phyloP scores from a whole-genome alignment of 345 rosid genomes.

The Populus ilicifolia region DNA sequence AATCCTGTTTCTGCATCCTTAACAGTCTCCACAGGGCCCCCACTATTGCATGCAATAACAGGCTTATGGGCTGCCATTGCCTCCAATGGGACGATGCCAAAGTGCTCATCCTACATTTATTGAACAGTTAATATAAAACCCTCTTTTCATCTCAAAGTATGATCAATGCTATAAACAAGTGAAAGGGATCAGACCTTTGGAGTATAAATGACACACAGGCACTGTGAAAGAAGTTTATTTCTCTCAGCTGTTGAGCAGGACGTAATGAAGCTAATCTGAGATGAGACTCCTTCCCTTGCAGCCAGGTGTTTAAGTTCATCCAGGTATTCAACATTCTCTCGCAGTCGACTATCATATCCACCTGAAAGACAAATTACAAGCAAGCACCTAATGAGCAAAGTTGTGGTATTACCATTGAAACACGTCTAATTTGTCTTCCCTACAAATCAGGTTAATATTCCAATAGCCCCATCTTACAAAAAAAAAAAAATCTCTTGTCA shows the following conservation, averaged over 20 bases:
- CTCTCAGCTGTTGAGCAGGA: slow-evolving; percentile 88
- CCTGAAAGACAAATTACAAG: slow-evolving; percentile 37
- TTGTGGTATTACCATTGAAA: background rate
- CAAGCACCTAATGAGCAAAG: background rate
- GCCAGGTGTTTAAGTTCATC: slow-evolving; percentile 69
- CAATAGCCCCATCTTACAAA: background rate
- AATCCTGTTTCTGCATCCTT: slow-evolving; percentile 72
- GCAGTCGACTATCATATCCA: slow-evolving; percentile 71
- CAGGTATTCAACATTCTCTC: slow-evolving; percentile 82
- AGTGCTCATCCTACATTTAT: slow-evolving; percentile 73
- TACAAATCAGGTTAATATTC: background rate
- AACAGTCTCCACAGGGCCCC: slow-evolving; percentile 80
- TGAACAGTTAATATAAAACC: background rate
- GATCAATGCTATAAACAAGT: background rate
- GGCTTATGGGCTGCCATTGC: slow-evolving; percentile 96
- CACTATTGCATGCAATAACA: slow-evolving; percentile 87
- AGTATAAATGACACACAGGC: slow-evolving; percentile 71
- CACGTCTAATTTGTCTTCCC: background rate
- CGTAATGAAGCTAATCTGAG: slow-evolving; percentile 55
- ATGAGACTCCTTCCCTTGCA: slow-evolving; percentile 53
- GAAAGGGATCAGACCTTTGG: slow-evolving; percentile 51
- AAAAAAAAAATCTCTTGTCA: background rate
- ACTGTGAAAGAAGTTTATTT: slow-evolving; percentile 67
- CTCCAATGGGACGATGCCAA: slow-evolving; percentile 92
- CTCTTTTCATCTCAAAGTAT: background rate